Percentiles rank a stretch among this genome's conserved stretches.
phyloP scores from a whole-genome alignment of 257 asterid genomes.

The Petunia secreta region DNA sequence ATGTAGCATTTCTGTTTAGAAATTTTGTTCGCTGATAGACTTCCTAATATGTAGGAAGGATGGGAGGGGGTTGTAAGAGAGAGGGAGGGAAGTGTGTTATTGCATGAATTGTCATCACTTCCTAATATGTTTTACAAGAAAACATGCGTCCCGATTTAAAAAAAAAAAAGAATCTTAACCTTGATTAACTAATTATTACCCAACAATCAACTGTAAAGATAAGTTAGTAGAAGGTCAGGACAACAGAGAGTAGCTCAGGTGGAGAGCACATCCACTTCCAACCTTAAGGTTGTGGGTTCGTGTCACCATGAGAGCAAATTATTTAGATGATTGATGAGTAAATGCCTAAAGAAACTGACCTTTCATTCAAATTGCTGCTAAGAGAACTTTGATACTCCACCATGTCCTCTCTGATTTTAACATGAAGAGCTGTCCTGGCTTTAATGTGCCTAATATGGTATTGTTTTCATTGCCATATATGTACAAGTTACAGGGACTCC shows the following conservation, averaged over 20 bases:
- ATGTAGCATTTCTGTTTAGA: not conserved
- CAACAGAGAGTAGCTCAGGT: too few relatives aligned
- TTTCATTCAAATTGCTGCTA: slow-evolving; percentile 10
- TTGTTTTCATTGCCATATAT: not conserved
- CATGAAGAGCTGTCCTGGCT: not conserved
- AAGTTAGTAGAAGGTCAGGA: not conserved
- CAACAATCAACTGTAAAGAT: too few relatives aligned
- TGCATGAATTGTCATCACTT: not conserved
- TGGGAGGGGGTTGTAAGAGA: not conserved
- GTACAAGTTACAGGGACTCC: slow-evolving; percentile 10
- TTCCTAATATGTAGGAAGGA: slow-evolving; percentile 22
- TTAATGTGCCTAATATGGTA: not conserved
- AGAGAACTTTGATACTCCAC: slow-evolving; percentile 10
- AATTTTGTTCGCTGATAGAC: not conserved
- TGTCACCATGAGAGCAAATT: too few relatives aligned
- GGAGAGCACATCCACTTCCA: too few relatives aligned
- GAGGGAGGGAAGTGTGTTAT: slow-evolving; percentile 13
- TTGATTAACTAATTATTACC: not conserved
- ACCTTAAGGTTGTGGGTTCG: too few relatives aligned
- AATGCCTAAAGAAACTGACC: not conserved
- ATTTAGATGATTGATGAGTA: slow-evolving; percentile 12
- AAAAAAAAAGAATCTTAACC: slow-evolving; percentile 8
- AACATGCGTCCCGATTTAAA: not conserved
- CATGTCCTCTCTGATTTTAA: slow-evolving; percentile 6
- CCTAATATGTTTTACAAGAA: not conserved